phyloP scores from a whole-genome alignment of 371 early-diverging fungal genomes.

The Chytridium lagenaria region DNA sequence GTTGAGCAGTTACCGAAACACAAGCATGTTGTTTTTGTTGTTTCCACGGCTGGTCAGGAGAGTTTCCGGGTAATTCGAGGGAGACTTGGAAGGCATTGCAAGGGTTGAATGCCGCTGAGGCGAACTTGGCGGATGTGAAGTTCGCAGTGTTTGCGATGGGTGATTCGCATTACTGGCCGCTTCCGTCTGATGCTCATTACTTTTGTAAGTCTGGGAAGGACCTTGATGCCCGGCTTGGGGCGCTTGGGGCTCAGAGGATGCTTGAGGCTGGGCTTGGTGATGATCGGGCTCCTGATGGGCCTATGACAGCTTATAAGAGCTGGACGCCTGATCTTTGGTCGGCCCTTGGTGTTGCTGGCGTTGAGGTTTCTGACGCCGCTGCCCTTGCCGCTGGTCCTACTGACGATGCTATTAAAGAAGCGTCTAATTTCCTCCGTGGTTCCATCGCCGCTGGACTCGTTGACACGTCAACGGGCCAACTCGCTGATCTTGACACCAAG shows the following conservation, averaged over 20 bases:
- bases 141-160: constrained; percentile 90
- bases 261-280: constrained; percentile 79
- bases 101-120: constrained; percentile 56
- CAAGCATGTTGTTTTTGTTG: constrained; percentile 74
- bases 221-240: constrained; percentile 77
- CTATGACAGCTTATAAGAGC: constrained; percentile 75
- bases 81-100: constrained; percentile 84
- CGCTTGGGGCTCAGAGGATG: constrained; percentile 74
- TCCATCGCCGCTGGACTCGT: constrained; percentile 83
- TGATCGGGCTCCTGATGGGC: constrained; percentile 93
- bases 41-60: constrained; percentile 94
- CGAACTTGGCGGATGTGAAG: constrained; percentile 44
- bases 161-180: constrained; percentile 95
- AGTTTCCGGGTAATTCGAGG: constrained; percentile 88
- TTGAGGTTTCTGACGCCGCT: constrained; percentile 44
- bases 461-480: constrained; percentile 85
- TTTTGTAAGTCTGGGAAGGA: constrained; percentile 90
- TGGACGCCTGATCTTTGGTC: constrained; percentile 87
- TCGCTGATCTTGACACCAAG: constrained; percentile 87
- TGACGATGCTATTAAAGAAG: constrained; percentile 89
- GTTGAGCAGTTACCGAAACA: constrained; percentile 79
- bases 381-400: constrained; percentile 56
- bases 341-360: constrained; percentile 70
- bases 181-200: constrained; percentile 84
- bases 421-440: constrained; percentile 89